Percentiles rank a stretch among this genome's conserved stretches.
These are phyloP conservation scores for Phylloporus arenicola DNA, from an alignment of 768 basidiomycete genomes.

Conservation along the genomic window DNA sequence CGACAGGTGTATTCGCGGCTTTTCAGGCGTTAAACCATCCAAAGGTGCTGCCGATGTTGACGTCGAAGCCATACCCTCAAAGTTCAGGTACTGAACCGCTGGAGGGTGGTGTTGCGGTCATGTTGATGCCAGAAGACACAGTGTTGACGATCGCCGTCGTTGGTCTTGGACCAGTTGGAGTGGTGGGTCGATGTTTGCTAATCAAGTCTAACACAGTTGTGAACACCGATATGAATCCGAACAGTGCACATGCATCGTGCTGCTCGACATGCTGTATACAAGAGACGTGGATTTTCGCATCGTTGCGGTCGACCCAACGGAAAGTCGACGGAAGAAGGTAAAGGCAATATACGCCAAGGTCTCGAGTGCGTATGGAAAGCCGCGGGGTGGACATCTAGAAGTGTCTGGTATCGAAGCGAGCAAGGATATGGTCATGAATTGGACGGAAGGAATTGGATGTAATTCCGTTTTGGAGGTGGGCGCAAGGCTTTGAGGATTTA, in stretches of 20 bases:
- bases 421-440: slow-evolving; percentile 42
- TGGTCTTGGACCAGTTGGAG: slow-evolving; percentile 75
- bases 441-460: slow-evolving; percentile 57
- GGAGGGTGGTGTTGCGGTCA: slow-evolving; percentile 9
- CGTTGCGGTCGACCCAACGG: slow-evolving; percentile 59
- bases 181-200: slow-evolving; percentile 34
- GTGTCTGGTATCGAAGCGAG: slow-evolving; percentile 49
- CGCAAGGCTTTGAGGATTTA: not conserved
- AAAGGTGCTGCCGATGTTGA: slow-evolving; percentile 57
- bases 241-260: slow-evolving; percentile 56
- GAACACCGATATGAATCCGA: not conserved
- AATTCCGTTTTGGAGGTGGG: slow-evolving; percentile 64
- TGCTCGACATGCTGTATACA: slow-evolving; percentile 55
- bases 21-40: slow-evolving; percentile 68
- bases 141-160: slow-evolving; percentile 59
- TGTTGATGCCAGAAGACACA: slow-evolving; percentile 43
- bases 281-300: slow-evolving; percentile 47
- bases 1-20: slow-evolving; percentile 75
- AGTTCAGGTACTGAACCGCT: slow-evolving; percentile 10
- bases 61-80: slow-evolving; percentile 54
- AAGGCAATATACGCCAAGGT: slow-evolving; percentile 52
- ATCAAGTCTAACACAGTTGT: not conserved
- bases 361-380: slow-evolving; percentile 32
- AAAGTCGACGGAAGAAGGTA: slow-evolving; percentile 54
- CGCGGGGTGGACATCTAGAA: slow-evolving; percentile 38